Percentiles rank a stretch among this genome's conserved stretches.
These are phyloP conservation scores for Rhododendron vialii DNA, from an alignment of 148 eudicot genomes.

Conservation along the genomic window DNA sequence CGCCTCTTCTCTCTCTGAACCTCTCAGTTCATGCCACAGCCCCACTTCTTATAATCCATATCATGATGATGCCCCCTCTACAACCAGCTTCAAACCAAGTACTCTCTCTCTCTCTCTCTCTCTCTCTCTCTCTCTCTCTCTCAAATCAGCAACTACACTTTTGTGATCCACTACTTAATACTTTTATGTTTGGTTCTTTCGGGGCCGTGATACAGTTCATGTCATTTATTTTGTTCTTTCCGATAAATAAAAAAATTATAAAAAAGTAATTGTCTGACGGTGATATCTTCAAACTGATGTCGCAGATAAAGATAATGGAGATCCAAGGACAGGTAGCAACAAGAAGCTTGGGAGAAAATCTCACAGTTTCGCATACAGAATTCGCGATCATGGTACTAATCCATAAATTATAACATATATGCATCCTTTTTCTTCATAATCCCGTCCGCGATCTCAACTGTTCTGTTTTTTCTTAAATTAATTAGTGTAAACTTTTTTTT, in stretches of 20 bases:
- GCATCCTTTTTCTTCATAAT: too few relatives aligned
- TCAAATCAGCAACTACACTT: background rate
- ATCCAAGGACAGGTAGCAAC: constrained; percentile 4
- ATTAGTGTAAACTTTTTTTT: too few relatives aligned
- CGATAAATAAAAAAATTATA: background rate
- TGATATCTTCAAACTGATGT: constrained; percentile 14
- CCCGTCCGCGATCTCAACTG: background rate
- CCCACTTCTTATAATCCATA: constrained; percentile 6
- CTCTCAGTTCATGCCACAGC: constrained; percentile 17
- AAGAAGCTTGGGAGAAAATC: constrained; percentile 22
- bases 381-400: constrained; percentile 34
- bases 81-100: constrained; percentile 12
- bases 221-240: background rate
- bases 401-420: too few relatives aligned
- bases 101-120: background rate
- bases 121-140: background rate
- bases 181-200: background rate
- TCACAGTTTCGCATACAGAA: constrained; percentile 24
- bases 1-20: constrained; percentile 15
- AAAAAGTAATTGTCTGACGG: background rate
- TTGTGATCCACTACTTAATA: background rate
- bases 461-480: background rate
- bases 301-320: constrained; percentile 1
- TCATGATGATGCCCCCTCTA: background rate
- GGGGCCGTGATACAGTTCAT: background rate